Evolutionary conservation across 495 filamentous ascomycete species (phyloP), one percentile per base, ranked within the genome.

Genomic region (Rostrohypoxylon terebratum): DNA sequence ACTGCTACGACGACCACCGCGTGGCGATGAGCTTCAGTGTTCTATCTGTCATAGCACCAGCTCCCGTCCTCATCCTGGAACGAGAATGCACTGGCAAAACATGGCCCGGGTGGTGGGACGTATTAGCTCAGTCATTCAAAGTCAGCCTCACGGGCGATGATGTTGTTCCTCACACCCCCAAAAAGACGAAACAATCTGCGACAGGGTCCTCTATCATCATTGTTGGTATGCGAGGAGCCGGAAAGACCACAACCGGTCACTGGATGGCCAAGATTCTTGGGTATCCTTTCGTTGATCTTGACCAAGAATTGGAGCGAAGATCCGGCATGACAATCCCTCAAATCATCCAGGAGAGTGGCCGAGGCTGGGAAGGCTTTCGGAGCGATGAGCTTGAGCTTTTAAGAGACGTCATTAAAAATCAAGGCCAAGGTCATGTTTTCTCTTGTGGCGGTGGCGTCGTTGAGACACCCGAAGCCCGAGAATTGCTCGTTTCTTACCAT

Each of bases 31-130:
- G 94, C 80, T 96, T 98, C 80, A 93, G 93, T 65, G 93, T 99
- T n/a, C 81, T 99, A 33, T 89, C 93, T 18, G 82, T 92, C 23
- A 85, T 91, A 36, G 85, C 91, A n/a, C 92, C 96, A 4, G 77
- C 88, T 11, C 87, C 92, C 1, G 90, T 93, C 1, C 81, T 97
- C 31, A 90, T 99, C 59, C 83, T 90, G 6, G 96, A 99, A 79
- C 91, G 91, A 66, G 93, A 96, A 77, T 99, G 96, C 77, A 92
- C 93, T 20, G 94, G 91, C 45, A 99, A 99, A 86, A 99, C 96
- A n/a, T 99, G 96, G 96, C 96, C 96, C 0, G 96, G 94, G 11
- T 99, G 96, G 93, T 99, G 96, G 96, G 96, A 99, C 79, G 88
- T 89, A 44, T 77, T 97, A 59, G 88, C 90, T 34, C 87, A 91